Conservation (phyloP, 2,329 filamentous ascomycete genomes). For the Madurella fahalii region DNA sequence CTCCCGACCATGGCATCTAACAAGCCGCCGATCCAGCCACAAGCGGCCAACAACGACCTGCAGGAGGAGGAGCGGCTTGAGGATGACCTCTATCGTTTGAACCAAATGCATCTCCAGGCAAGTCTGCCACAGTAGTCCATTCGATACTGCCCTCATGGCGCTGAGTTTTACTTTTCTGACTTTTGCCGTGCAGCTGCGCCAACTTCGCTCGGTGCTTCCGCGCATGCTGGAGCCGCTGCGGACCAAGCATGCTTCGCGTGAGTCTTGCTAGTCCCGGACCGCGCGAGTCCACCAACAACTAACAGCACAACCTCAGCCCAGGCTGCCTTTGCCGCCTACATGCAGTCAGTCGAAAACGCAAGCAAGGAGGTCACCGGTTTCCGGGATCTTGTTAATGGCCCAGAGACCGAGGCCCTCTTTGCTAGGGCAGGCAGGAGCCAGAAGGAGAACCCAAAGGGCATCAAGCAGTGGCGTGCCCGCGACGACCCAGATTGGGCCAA, state of each 20-base stretch:
- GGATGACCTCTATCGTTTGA: constrained; percentile 47
- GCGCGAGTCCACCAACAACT: constrained; percentile 14
- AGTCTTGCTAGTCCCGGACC: constrained; percentile 22
- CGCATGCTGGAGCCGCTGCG: constrained; percentile 50
- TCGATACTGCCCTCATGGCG: background rate
- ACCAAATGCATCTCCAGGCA: constrained; percentile 54
- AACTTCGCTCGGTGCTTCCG: constrained; percentile 46
- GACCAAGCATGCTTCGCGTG: constrained; percentile 49
- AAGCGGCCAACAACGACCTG: constrained; percentile 22
- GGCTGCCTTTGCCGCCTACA: constrained; percentile 44
- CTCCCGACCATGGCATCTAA: constrained; percentile 15
- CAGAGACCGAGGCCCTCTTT: constrained; percentile 47
- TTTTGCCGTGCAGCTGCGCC: constrained; percentile 38
- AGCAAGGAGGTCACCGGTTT: constrained; percentile 51
- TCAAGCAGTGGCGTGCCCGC: constrained; percentile 55
- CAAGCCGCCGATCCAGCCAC: constrained; percentile 13
- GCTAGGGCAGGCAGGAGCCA: constrained; percentile 51
- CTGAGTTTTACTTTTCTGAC: constrained; percentile 14
- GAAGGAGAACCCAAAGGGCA: constrained; percentile 50
- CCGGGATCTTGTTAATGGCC: constrained; percentile 42
- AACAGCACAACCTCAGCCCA: constrained; percentile 42
- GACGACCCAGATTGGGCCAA: constrained; percentile 57
- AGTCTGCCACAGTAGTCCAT: constrained; percentile 12
- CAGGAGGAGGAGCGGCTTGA: constrained; percentile 49
- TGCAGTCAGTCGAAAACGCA: constrained; percentile 44